Evolutionary conservation across 345 rosid species (phyloP).

Genomic region (Odontarrhena argentea): DNA sequence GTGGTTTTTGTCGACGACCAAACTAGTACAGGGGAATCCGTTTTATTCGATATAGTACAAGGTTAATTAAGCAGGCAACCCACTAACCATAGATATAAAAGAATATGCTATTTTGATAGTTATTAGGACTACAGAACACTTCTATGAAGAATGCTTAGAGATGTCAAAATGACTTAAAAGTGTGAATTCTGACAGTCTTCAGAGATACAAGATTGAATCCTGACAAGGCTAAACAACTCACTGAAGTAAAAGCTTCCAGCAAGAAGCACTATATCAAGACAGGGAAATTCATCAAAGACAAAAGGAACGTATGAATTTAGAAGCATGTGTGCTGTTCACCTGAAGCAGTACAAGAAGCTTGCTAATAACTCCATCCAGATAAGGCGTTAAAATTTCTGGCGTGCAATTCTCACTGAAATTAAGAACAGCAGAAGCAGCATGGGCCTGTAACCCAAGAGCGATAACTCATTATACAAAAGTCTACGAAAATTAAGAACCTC

Average conservation of each 20-base stretch:
- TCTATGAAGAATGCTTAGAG: background rate
- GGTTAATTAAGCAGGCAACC: too few species aligned
- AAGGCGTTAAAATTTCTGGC: constrained; percentile 65
- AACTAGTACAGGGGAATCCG: too few species aligned
- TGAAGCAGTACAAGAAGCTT: constrained; percentile 73
- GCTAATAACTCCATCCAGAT: constrained; percentile 71
- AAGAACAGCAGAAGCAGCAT: constrained; percentile 82
- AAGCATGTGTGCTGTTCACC: constrained; percentile 40
- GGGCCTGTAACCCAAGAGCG: constrained; percentile 48
- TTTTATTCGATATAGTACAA: too few species aligned
- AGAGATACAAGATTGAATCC: constrained; percentile 4
- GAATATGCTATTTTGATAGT: background rate
- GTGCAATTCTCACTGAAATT: constrained; percentile 75
- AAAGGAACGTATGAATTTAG: constrained; percentile 4
- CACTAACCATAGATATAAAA: background rate
- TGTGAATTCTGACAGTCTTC: background rate
- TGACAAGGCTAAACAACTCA: constrained; percentile 3
- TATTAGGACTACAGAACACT: constrained; percentile 7
- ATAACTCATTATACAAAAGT: constrained; percentile 8
- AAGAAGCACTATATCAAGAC: background rate
- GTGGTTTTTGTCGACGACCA: too few species aligned
- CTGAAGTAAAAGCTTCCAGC: background rate
- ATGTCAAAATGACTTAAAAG: background rate
- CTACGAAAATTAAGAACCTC: background rate
- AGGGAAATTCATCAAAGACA: constrained; percentile 9